Conservation (phyloP, 257 asterid genomes). For the Gentiana macrophylla region DNA sequence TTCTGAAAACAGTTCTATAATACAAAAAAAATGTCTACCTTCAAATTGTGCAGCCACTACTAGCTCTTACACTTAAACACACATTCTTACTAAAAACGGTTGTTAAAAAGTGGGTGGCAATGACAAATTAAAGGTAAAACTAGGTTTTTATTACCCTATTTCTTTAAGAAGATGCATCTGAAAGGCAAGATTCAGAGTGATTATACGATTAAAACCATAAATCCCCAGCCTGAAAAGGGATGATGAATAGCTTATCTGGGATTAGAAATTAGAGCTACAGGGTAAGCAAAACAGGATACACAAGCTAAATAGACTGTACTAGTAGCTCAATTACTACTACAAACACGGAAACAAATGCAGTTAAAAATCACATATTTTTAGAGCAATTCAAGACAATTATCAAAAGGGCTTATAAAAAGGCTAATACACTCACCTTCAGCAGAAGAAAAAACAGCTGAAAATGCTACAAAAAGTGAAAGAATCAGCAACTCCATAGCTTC, state of each 20-base stretch:
- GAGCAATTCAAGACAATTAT: neutral
- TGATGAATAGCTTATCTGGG: too few species aligned
- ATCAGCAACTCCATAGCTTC: constrained; percentile 28
- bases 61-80: neutral
- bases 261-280: neutral
- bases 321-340: neutral
- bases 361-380: neutral
- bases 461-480: constrained; percentile 37
- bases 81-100: neutral
- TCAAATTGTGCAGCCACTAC: neutral
- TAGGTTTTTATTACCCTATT: neutral
- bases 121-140: neutral
- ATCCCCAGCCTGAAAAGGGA: too few species aligned
- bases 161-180: constrained; percentile 1
- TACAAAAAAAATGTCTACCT: neutral
- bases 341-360: neutral
- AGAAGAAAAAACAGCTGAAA: constrained; percentile 43
- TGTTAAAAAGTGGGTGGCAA: neutral
- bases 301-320: neutral
- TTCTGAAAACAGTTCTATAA: neutral
- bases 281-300: neutral
- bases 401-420: constrained; percentile 4
- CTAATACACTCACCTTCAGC: constrained; percentile 50
- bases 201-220: too few species aligned
- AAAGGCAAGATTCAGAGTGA: neutral